A percentile compares a stretch with the other conserved stretches of the same genome.
These are phyloP conservation scores for Hydrangea macrophylla DNA, from an alignment of 148 eudicot genomes.

Conservation along the genomic window DNA sequence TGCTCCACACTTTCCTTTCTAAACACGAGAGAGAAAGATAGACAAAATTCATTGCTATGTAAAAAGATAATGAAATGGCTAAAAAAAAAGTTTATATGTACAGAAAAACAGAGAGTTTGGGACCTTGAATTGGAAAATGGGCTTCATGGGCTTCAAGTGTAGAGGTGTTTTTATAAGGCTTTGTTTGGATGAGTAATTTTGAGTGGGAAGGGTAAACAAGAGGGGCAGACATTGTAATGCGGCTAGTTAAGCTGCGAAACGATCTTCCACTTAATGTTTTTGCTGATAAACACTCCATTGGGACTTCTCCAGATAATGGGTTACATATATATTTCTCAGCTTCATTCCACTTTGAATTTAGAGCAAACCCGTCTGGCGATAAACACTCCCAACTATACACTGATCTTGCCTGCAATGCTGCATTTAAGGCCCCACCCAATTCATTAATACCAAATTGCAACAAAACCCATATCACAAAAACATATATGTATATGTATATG, in stretches of 20 bases:
- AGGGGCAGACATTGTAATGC: constrained; percentile 92
- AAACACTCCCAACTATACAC: constrained; percentile 70
- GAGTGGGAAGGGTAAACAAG: constrained; percentile 52
- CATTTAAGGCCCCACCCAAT: background rate
- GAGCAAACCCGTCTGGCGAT: constrained; percentile 71
- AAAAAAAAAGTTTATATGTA: background rate
- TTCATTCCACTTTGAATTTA: constrained; percentile 92
- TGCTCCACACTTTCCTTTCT: constrained; percentile 37
- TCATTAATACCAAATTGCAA: background rate
- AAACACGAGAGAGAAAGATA: background rate
- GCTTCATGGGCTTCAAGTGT: constrained; percentile 13
- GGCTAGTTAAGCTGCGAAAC: constrained; percentile 39
- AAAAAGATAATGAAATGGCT: background rate
- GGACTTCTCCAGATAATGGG: constrained; percentile 88
- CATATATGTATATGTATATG: background rate
- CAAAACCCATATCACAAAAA: too few species aligned
- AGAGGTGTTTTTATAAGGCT: constrained; percentile 12
- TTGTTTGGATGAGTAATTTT: constrained; percentile 24
- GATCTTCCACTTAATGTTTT: constrained; percentile 79
- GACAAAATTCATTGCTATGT: background rate
- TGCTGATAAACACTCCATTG: constrained; percentile 87
- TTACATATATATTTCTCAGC: constrained; percentile 92
- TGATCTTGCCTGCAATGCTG: constrained; percentile 85
- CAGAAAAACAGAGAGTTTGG: background rate
- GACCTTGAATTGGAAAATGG: constrained; percentile 23